Conservation (phyloP, 1,139 yeast genomes). For the Pneumocystis oryctolagi region DNA sequence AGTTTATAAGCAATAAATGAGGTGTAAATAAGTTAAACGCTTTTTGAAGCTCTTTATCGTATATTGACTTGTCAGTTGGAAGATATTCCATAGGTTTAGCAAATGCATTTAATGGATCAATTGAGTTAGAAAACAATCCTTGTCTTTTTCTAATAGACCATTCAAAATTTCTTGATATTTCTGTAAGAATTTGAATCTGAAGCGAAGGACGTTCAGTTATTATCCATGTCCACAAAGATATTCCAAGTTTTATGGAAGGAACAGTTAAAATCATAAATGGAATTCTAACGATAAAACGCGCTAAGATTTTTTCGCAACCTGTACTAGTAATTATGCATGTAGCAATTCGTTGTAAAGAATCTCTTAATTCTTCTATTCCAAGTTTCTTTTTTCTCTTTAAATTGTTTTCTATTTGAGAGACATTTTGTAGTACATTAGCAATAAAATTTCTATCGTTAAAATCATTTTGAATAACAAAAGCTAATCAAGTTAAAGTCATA, state of each 20-base stretch:
- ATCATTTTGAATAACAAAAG: neutral
- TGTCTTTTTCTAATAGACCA: conserved; percentile 39
- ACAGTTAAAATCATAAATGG: conserved; percentile 59
- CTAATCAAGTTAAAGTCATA: neutral
- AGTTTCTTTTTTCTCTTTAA: conserved; percentile 11
- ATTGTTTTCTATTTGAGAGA: conserved; percentile 4
- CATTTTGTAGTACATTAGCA: neutral
- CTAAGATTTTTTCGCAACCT: conserved; percentile 12
- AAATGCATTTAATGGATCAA: conserved; percentile 47
- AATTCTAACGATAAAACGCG: conserved; percentile 36
- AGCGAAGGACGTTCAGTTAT: conserved; percentile 52
- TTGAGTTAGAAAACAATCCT: conserved; percentile 54
- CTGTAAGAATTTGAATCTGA: conserved; percentile 50
- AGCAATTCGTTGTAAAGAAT: conserved; percentile 15
- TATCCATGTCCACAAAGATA: conserved; percentile 66
- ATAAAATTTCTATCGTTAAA: neutral
- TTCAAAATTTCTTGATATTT: conserved; percentile 57
- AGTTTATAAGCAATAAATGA: conserved; percentile 51
- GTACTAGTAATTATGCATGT: conserved; percentile 14
- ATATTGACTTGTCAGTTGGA: conserved; percentile 56
- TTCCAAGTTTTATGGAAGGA: conserved; percentile 48
- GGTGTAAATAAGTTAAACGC: conserved; percentile 49
- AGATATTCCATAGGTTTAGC: conserved; percentile 72
- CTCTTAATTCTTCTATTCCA: conserved; percentile 14
- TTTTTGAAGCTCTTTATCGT: conserved; percentile 23